These are phyloP conservation scores for Afroboletus lepidellus DNA, from an alignment of 1,284 basidiomycete genomes.

Conservation along the genomic window DNA sequence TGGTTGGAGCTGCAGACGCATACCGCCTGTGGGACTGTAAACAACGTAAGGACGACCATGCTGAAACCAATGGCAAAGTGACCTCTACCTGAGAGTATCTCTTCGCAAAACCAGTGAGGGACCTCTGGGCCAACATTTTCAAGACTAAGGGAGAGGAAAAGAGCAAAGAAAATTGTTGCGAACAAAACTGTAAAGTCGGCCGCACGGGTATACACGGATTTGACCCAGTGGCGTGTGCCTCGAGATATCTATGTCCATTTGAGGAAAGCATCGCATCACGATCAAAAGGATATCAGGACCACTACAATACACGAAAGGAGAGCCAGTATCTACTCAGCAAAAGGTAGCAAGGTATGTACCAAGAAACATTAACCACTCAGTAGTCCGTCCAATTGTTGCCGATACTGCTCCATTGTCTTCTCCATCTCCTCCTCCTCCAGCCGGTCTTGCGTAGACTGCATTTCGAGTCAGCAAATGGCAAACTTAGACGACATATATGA, in stretches of 20 bases:
- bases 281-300: not conserved
- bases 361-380: slow-evolving; percentile 57
- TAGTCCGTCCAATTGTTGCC: slow-evolving; percentile 81
- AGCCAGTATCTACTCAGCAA: not conserved
- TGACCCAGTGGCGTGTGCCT: slow-evolving; percentile 18
- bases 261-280: slow-evolving; percentile 5
- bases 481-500: not conserved
- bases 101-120: slow-evolving; percentile 54
- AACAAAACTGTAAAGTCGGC: slow-evolving; percentile 9
- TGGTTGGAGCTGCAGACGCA: slow-evolving; percentile 76
- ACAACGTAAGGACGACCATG: slow-evolving; percentile 15
- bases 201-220: slow-evolving; percentile 26
- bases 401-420: slow-evolving; percentile 83
- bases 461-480: slow-evolving; percentile 9
- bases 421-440: slow-evolving; percentile 80
- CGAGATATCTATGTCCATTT: slow-evolving; percentile 7
- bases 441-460: slow-evolving; percentile 53
- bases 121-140: slow-evolving; percentile 59
- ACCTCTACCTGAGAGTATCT: slow-evolving; percentile 44
- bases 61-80: slow-evolving; percentile 5
- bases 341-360: slow-evolving; percentile 24
- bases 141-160: slow-evolving; percentile 1
- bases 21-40: slow-evolving; percentile 58
- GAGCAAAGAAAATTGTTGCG: slow-evolving; percentile 2
- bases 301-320: slow-evolving; percentile 15